A percentile compares a stretch with the other conserved stretches of the same genome.
Conservation (phyloP, 768 basidiomycete species). For the Infundibulicybe gibba region DNA sequence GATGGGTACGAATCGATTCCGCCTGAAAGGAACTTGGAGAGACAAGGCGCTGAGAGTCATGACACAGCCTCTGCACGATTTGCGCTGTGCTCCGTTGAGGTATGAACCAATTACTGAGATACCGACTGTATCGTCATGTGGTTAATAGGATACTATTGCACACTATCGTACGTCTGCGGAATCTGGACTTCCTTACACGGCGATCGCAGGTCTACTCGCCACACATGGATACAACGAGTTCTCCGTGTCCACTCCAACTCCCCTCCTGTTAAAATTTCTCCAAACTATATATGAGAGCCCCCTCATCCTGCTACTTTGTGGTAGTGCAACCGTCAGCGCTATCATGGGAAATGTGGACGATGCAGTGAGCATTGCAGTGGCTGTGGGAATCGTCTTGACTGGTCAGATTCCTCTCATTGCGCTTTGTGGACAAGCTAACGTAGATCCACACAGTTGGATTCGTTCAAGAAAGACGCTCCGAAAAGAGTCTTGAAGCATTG, state of each 20-base stretch:
- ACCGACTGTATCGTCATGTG: constrained; percentile 3
- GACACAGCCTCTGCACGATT: constrained; percentile 67
- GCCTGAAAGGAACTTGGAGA: constrained; percentile 24
- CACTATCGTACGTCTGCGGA: constrained; percentile 64
- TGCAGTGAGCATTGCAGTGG: constrained; percentile 88
- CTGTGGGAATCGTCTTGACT: constrained; percentile 89
- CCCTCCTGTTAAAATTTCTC: constrained; percentile 80
- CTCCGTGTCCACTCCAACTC: constrained; percentile 78
- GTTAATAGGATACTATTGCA: constrained; percentile 63
- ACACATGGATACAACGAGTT: constrained; percentile 93
- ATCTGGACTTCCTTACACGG: constrained; percentile 58
- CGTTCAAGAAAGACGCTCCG: constrained; percentile 92
- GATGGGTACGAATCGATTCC: constrained; percentile 27
- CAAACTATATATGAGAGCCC: constrained; percentile 97
- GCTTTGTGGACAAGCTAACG: not conserved
- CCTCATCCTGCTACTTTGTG: constrained; percentile 85
- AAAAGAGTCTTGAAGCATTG: constrained; percentile 90
- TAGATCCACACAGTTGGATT: constrained; percentile 67
- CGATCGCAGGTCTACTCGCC: constrained; percentile 60
- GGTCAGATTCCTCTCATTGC: constrained; percentile 42
- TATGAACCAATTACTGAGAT: constrained; percentile 24
- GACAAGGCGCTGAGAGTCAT: constrained; percentile 21
- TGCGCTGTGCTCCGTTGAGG: constrained; percentile 64
- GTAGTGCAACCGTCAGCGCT: constrained; percentile 84
- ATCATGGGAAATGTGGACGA: constrained; percentile 96